Conservation (phyloP, 345 rosid genomes). For the Populus euphratica region DNA sequence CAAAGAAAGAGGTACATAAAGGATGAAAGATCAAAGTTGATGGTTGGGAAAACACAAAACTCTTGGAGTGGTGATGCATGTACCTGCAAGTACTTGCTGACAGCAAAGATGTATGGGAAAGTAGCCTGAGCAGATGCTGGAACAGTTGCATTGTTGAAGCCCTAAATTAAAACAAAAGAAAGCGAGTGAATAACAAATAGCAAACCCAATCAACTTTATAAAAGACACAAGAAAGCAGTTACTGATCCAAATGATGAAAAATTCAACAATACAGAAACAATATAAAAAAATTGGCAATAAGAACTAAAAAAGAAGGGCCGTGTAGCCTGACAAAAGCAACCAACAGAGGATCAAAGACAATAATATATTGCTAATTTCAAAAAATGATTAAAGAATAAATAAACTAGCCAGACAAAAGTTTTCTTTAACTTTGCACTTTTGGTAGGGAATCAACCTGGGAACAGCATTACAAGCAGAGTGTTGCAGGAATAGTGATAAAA, state of each 20-base stretch:
- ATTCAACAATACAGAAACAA: not conserved
- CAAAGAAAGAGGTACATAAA: not conserved
- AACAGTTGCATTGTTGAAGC: slow-evolving; percentile 74
- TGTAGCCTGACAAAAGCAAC: not conserved
- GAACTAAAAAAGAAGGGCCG: not conserved
- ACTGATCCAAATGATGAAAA: not conserved
- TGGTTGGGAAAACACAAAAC: not conserved
- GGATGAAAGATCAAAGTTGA: not conserved
- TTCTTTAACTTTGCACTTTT: not conserved
- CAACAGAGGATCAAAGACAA: not conserved
- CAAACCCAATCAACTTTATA: not conserved
- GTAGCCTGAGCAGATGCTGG: slow-evolving; percentile 72
- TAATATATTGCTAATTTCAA: not conserved
- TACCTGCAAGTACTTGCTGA: slow-evolving; percentile 90
- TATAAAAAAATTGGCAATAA: not conserved
- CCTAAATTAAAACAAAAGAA: slow-evolving; percentile 39
- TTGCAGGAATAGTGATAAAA: not conserved
- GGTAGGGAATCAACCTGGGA: not conserved
- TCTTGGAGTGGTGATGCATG: not conserved
- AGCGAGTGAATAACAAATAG: not conserved
- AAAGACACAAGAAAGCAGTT: not conserved
- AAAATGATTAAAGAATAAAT: not conserved
- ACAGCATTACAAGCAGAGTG: not conserved
- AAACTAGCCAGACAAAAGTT: not conserved
- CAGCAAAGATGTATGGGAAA: slow-evolving; percentile 73